phyloP scores from a whole-genome alignment of 225 moss, liverwort and hornwort genomes.

The Sphagnum contortum region DNA sequence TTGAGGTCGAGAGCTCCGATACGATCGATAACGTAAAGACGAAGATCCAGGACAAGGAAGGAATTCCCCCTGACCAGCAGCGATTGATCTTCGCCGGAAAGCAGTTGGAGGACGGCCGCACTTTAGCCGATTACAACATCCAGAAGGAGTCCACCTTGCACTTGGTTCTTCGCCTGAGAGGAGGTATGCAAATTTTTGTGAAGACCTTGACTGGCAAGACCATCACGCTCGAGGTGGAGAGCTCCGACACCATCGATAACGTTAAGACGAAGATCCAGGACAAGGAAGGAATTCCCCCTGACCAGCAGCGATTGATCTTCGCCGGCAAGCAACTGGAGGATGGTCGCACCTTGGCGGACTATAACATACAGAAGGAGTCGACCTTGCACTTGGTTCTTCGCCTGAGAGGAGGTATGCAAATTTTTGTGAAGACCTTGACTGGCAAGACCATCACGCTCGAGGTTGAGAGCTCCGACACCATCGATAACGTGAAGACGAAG shows the following conservation, averaged over 20 bases:
- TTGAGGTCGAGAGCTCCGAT: slow-evolving; percentile 8
- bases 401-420: too few species aligned
- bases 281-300: slow-evolving; percentile 14
- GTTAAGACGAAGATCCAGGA: slow-evolving; percentile 14
- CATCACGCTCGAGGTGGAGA: slow-evolving; percentile 8
- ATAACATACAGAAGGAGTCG: background rate
- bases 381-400: too few species aligned
- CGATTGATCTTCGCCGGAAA: slow-evolving; percentile 8
- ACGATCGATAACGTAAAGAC: slow-evolving; percentile 10
- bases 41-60: slow-evolving; percentile 11
- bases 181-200: slow-evolving; percentile 12
- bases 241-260: slow-evolving; percentile 12
- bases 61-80: slow-evolving; percentile 10
- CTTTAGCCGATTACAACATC: slow-evolving; percentile 8
- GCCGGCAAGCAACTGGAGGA: slow-evolving; percentile 12
- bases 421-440: too few species aligned
- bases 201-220: slow-evolving; percentile 11
- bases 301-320: slow-evolving; percentile 10
- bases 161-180: slow-evolving; percentile 4
- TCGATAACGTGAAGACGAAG: too few species aligned
- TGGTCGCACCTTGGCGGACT: slow-evolving; percentile 4
- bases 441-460: too few species aligned
- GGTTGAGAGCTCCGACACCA: too few species aligned
- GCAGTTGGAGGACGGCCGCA: slow-evolving; percentile 7
- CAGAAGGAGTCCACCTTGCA: slow-evolving; percentile 9